Evolutionary conservation across 108 stramenopile genomes (phyloP).

Genomic region (Cyclotella kingstonii): DNA sequence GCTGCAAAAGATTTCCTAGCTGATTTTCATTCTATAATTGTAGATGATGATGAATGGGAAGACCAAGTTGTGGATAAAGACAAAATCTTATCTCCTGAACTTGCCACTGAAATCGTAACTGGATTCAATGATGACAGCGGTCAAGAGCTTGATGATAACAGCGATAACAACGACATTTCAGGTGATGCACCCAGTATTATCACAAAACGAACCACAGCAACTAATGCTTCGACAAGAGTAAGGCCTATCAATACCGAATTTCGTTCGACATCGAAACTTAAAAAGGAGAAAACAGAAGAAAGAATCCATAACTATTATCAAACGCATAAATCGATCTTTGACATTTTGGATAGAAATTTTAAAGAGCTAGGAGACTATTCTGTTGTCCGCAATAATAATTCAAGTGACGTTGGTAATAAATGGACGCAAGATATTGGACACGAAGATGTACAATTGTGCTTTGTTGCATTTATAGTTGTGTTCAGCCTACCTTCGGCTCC

Average conservation of each 20-base stretch:
- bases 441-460: conserved; percentile 49
- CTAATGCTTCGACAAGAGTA: conserved; percentile 3
- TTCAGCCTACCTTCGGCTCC: conserved; percentile 31
- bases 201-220: conserved; percentile 20
- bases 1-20: conserved; percentile 21
- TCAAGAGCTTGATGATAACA: not conserved
- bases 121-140: conserved; percentile 22
- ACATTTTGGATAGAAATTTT: conserved; percentile 52
- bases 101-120: conserved; percentile 26
- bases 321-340: conserved; percentile 44
- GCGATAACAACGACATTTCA: conserved; percentile 13
- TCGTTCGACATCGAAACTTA: conserved; percentile 6
- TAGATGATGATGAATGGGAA: not conserved
- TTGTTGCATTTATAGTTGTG: conserved; percentile 48
- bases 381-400: not conserved
- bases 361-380: conserved; percentile 31
- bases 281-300: not conserved
- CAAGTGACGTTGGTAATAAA: conserved; percentile 1
- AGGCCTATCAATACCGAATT: conserved; percentile 15
- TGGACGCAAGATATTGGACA: conserved; percentile 15
- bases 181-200: conserved; percentile 17
- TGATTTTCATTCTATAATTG: not conserved
- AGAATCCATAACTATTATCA: conserved; percentile 2
- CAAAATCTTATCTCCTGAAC: conserved; percentile 2
- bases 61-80: not conserved